A percentile compares a stretch with the other conserved stretches of the same genome.
phyloP scores from a whole-genome alignment of 139 green algal genomes.

The Ulvella scutata region DNA sequence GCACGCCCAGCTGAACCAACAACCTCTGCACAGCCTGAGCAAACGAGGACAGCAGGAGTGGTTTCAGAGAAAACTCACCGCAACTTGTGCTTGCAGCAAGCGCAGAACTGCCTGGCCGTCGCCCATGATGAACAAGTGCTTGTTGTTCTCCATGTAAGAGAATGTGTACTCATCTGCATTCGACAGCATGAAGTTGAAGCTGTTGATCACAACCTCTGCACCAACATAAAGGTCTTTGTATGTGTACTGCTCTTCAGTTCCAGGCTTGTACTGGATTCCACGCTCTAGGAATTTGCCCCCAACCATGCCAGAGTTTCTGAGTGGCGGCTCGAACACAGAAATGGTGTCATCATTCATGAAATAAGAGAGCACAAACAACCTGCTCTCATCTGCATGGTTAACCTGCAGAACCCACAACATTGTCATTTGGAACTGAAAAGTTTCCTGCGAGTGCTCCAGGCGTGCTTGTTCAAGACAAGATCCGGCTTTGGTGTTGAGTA shows the following conservation, averaged over 20 bases:
- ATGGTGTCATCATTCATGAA: conserved; percentile 78
- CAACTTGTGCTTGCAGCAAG: conserved; percentile 26
- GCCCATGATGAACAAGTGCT: conserved; percentile 58
- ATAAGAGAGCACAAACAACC: conserved; percentile 78
- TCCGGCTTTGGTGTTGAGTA: too few species aligned
- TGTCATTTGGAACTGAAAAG: too few species aligned
- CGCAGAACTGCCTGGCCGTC: conserved; percentile 29
- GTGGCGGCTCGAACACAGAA: conserved; percentile 76
- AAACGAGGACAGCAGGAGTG: background rate
- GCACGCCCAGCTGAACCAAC: too few species aligned
- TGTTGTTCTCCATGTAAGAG: conserved; percentile 77
- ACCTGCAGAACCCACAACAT: background rate
- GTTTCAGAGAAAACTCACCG: conserved; percentile 7
- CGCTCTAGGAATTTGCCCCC: conserved; percentile 88
- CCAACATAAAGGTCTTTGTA: conserved; percentile 74
- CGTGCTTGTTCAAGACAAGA: too few species aligned
- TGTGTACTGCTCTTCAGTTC: conserved; percentile 41
- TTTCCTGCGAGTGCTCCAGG: too few species aligned
- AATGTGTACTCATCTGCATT: conserved; percentile 77
- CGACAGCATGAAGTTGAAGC: conserved; percentile 59
- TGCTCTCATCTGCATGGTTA: conserved; percentile 20
- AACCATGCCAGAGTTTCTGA: conserved; percentile 62
- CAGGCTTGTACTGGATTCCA: conserved; percentile 31
- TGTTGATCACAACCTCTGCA: conserved; percentile 41
- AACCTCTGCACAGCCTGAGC: background rate